A percentile compares a stretch with the other conserved stretches of the same genome.
Evolutionary conservation across 202 grass and related monocot genomes (phyloP).

Genomic region (Panicum hallii): DNA sequence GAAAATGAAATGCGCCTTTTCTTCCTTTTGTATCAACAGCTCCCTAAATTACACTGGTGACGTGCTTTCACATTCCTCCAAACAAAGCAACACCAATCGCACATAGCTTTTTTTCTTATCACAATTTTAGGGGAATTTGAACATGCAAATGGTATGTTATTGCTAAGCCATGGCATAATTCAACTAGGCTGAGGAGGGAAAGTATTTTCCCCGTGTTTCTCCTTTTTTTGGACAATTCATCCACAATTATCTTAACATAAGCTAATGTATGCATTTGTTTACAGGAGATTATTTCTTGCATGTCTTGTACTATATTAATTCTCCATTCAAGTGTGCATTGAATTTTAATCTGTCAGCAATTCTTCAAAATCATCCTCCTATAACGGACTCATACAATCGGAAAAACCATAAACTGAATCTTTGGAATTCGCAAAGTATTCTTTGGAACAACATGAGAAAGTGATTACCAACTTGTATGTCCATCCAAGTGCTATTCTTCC

Average conservation of each 20-base stretch:
- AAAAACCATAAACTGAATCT: background rate
- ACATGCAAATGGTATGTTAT: background rate
- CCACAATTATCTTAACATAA: background rate
- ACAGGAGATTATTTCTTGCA: background rate
- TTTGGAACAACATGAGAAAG: background rate
- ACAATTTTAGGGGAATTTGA: background rate
- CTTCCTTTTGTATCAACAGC: background rate
- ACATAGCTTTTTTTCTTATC: conserved; percentile 2
- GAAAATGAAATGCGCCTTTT: background rate
- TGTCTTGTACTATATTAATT: background rate
- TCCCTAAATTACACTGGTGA: background rate
- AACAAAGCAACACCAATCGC: background rate
- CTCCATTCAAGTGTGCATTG: conserved; percentile 16
- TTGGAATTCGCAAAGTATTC: background rate
- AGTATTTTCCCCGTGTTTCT: background rate
- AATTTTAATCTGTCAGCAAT: background rate
- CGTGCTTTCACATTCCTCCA: background rate
- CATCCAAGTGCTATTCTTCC: background rate
- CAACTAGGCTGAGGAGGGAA: background rate
- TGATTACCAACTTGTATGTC: background rate
- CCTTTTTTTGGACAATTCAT: conserved; percentile 10
- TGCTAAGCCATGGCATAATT: background rate
- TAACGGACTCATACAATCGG: background rate
- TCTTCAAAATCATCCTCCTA: conserved; percentile 8
- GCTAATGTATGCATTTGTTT: background rate